phyloP scores from a whole-genome alignment of 2,329 filamentous ascomycete genomes.

The Saccharata proteae region DNA sequence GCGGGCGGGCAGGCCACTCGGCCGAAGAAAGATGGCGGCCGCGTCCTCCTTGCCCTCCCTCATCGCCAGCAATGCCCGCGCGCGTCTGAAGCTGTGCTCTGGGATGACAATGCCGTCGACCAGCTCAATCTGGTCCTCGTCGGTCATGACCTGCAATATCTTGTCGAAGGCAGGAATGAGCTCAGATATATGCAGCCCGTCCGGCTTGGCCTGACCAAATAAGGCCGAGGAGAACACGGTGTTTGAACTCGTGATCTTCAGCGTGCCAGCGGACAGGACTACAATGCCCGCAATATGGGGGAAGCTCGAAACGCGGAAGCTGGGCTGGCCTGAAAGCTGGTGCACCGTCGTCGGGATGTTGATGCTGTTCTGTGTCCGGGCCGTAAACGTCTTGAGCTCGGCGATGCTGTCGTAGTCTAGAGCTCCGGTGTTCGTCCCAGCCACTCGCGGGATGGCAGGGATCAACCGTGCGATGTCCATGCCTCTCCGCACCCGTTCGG shows the following conservation, averaged over 20 bases:
- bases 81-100: constrained; percentile 88
- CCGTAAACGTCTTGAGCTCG: constrained; percentile 70
- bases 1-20: constrained; percentile 70
- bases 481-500: constrained; percentile 52
- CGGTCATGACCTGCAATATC: constrained; percentile 66
- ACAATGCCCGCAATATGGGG: constrained; percentile 96
- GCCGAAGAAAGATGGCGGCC: constrained; percentile 66
- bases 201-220: constrained; percentile 76
- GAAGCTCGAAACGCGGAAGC: constrained; percentile 81
- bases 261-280: constrained; percentile 66
- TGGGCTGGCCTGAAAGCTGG: constrained; percentile 54
- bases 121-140: constrained; percentile 74
- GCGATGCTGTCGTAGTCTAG: constrained; percentile 67
- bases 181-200: constrained; percentile 66
- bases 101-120: constrained; percentile 93
- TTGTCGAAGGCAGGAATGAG: constrained; percentile 81
- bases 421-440: constrained; percentile 57
- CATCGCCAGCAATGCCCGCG: constrained; percentile 70
- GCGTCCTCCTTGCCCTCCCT: constrained; percentile 69
- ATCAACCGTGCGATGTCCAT: constrained; percentile 68
- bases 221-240: constrained; percentile 86
- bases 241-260: constrained; percentile 84
- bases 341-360: constrained; percentile 78
- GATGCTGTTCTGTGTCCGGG: constrained; percentile 61
- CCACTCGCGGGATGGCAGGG: constrained; percentile 68